Base-by-base conservation (phyloP, 2,329 filamentous ascomycete genomes). In the Colletotrichum lentis region DNA sequence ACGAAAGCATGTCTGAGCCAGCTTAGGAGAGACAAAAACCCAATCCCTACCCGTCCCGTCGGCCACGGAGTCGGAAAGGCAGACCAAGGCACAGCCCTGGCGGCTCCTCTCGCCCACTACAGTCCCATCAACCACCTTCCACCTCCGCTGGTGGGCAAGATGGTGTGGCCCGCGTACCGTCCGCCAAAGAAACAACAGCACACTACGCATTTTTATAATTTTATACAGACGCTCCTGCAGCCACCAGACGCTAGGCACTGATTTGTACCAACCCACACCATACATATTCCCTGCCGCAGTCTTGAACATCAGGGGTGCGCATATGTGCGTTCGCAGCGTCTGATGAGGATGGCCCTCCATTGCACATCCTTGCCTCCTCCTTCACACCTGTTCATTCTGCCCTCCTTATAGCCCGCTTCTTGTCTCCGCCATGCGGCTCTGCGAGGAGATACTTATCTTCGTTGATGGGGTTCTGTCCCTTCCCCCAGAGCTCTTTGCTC, bases 321-420 rank as follows among this genome's bases (percentile, higher is more conserved):
- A 53, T 64, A 63, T 67, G 49, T 61, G 27, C 37, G 22, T 39
- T 60, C 41, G 41, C 53, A 59, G 64, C 64, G 60, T 41, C 46
- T 67, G 54, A 44, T 47, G 60, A 58, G 58, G 61, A 54, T 24
- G 52, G 47, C 52, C 41, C 11, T 31, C 47, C 49, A 39, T 47
- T 27, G 64, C 46, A 53, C 50, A 67, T 67, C 64, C 54, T 67
- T 67, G 41, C 61, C 53, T 62, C 47, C 64, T 67, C 47, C 47
- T 64, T 54, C 43, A 35, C 64, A n/a, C 31, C 54, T 67, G 31
- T 47, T 47, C 31, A 41, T 24, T 58, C 22, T 63, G 60, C 61
- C 41, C 53, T 64, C 47, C 20, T 41, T 46, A 14, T 31, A 22
- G 12, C 49, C n/a, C 18, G 47, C 35, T 22, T 49, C 20, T 43